phyloP scores from a whole-genome alignment of 768 basidiomycete genomes.

The Xanthoconium stramineum region DNA sequence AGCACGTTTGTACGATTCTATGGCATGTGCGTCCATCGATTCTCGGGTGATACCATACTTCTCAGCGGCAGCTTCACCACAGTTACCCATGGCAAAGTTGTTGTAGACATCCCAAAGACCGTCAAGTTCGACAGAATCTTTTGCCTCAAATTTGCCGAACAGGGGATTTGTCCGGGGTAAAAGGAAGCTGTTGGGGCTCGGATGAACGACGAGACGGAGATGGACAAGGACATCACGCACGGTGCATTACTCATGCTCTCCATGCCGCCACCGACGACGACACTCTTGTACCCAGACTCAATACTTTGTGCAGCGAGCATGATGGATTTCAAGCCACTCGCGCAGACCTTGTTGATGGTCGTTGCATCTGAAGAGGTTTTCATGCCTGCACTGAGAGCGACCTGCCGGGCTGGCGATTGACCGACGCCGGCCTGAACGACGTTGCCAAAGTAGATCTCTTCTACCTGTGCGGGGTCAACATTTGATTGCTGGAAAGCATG shows the following conservation, averaged over 20 bases:
- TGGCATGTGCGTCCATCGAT: constrained; percentile 84
- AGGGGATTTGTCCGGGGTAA: constrained; percentile 74
- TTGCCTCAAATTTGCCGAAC: constrained; percentile 87
- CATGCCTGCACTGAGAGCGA: constrained; percentile 87
- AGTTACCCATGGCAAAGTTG: constrained; percentile 98
- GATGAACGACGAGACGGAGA: constrained; percentile 3
- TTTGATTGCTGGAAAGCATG: constrained; percentile 80
- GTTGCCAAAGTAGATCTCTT: constrained; percentile 97
- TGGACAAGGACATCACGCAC: constrained; percentile 48
- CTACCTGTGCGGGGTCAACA: constrained; percentile 77
- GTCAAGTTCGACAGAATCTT: constrained; percentile 86
- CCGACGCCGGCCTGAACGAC: constrained; percentile 97
- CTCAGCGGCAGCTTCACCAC: constrained; percentile 81
- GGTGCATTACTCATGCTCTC: constrained; percentile 99
- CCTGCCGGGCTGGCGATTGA: constrained; percentile 97
- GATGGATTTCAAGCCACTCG: constrained; percentile 93
- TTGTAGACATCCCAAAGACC: constrained; percentile 98
- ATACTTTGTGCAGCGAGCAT: constrained; percentile 93
- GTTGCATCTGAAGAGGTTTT: constrained; percentile 88
- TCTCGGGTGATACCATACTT: constrained; percentile 84
- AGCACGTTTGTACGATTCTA: constrained; percentile 93
- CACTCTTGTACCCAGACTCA: constrained; percentile 75
- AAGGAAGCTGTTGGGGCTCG: constrained; percentile 55
- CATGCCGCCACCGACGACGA: constrained; percentile 96
- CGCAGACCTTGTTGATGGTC: constrained; percentile 99